phyloP scores from a whole-genome alignment of 768 basidiomycete species.

The Roridomyces roridus region DNA sequence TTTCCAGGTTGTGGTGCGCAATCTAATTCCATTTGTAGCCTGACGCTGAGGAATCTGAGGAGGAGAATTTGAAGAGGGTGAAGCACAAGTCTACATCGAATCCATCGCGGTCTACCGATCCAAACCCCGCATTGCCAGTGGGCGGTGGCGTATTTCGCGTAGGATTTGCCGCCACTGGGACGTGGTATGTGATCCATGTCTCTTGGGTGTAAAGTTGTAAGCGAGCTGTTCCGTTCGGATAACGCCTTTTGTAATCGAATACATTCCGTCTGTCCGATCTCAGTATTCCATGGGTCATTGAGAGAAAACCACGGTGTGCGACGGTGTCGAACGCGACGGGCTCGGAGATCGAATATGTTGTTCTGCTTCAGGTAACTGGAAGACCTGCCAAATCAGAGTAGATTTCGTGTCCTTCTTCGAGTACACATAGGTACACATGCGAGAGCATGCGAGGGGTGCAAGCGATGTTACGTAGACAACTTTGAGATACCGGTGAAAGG shows the following conservation, averaged over 20 bases:
- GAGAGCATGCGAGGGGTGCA: too few species aligned
- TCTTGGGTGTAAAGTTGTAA: not conserved
- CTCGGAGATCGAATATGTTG: too few species aligned
- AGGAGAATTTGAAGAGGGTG: slow-evolving; percentile 40
- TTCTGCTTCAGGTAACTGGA: too few species aligned
- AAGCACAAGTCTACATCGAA: slow-evolving; percentile 27
- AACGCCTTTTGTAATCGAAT: not conserved
- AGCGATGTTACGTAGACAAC: too few species aligned
- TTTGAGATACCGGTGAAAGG: too few species aligned
- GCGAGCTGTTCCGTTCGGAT: not conserved
- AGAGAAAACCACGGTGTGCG: too few species aligned
- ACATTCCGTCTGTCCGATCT: slow-evolving; percentile 14
- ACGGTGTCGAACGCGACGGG: too few species aligned
- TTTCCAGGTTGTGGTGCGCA: not conserved
- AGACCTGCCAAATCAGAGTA: too few species aligned
- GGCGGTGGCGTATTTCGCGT: slow-evolving; percentile 53
- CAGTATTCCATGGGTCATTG: too few species aligned
- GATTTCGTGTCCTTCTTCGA: too few species aligned
- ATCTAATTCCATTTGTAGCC: slow-evolving; percentile 30
- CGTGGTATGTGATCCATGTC: slow-evolving; percentile 20
- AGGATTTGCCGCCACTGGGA: slow-evolving; percentile 62
- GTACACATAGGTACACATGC: too few species aligned
- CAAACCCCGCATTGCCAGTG: slow-evolving; percentile 34
- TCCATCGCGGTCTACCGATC: slow-evolving; percentile 36
- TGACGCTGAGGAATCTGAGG: slow-evolving; percentile 34